Percentiles rank a stretch among this genome's conserved stretches.
These are phyloP conservation scores for Zizania latifolia DNA, from an alignment of 176 grass and related monocot genomes.

Conservation along the genomic window DNA sequence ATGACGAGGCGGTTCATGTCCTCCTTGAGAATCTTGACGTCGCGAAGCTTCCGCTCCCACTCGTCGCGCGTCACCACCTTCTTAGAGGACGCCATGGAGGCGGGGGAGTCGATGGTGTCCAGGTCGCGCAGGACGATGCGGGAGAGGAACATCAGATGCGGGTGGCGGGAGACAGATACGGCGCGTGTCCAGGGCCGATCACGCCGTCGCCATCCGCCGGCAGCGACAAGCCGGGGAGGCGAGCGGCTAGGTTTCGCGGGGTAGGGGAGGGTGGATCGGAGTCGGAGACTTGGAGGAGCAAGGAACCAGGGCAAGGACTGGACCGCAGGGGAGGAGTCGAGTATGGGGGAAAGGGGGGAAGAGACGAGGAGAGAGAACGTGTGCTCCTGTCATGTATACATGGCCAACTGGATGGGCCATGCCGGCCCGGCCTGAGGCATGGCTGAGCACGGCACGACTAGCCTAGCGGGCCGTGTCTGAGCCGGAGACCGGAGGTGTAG, in stretches of 20 bases:
- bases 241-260: slow-evolving; percentile 37
- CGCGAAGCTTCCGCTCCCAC: slow-evolving; percentile 91
- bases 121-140: slow-evolving; percentile 53
- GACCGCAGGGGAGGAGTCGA: neutral
- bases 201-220: slow-evolving; percentile 33
- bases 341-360: neutral
- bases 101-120: slow-evolving; percentile 36
- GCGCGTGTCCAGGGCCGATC: slow-evolving; percentile 3
- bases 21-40: slow-evolving; percentile 91
- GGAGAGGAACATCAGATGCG: slow-evolving; percentile 67
- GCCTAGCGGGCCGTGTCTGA: too few relatives aligned
- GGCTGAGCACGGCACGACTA: too few relatives aligned
- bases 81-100: slow-evolving; percentile 64
- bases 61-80: slow-evolving; percentile 84
- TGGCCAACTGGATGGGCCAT: too few relatives aligned
- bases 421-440: too few relatives aligned
- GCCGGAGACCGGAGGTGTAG: too few relatives aligned
- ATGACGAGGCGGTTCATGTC: slow-evolving; percentile 93
- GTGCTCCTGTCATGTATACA: too few relatives aligned
- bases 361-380: neutral
- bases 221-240: neutral
- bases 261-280: slow-evolving; percentile 7
- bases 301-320: neutral
- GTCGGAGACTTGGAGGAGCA: slow-evolving; percentile 1
- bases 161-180: neutral